Evolutionary conservation across 805 yeast genomes (phyloP), one percentile per base, ranked within the genome.

Genomic region (Ogataea nakhonphanomensis): DNA sequence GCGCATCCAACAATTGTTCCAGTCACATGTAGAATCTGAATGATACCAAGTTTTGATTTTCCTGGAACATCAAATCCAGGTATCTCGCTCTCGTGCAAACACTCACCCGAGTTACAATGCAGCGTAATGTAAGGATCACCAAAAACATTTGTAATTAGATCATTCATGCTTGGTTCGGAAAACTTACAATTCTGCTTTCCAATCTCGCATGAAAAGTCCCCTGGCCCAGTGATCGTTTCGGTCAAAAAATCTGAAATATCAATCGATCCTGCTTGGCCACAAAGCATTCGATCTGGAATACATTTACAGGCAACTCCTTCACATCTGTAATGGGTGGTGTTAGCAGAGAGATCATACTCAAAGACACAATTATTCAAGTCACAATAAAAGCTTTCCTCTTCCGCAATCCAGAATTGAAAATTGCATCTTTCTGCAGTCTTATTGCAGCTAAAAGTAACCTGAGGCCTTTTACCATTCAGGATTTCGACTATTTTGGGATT

Each of bases 111-210:
- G 7, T 67, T 65, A 65, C 99, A 93, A 32, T 75, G 71, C 40
- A 93, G 67, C 2, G 90, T 82, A 55, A 93, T 93, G 50, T 79
- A 74, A 1, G 91, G 86, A 58, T 93, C 99, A n/a, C 99, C 99
- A 65, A 93, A 93, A 2, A 93, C 95, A 7, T 87, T 79, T 43
- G 79, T 71, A 42, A 93, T 93, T 55, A 93, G 72, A 49, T 86
- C 95, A 64, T 93, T 86, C 97, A 93, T 91, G 39, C 93, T 81
- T 32, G 99, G 98, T 58, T 93, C 99, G 2, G 91, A 81, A 55
- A 93, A 93, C 33, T 70, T 70, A 66, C 99, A 93, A 33, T 70
- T 64, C 30, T 71, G 76, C 11, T 73, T 59, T 5, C 65, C 60
- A 15, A 85, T 60, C 59, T 88, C 86, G 65, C 99, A 93, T 3